These are phyloP conservation scores for Russula sp. DNA, from an alignment of 768 basidiomycete species.

Conservation along the genomic window DNA sequence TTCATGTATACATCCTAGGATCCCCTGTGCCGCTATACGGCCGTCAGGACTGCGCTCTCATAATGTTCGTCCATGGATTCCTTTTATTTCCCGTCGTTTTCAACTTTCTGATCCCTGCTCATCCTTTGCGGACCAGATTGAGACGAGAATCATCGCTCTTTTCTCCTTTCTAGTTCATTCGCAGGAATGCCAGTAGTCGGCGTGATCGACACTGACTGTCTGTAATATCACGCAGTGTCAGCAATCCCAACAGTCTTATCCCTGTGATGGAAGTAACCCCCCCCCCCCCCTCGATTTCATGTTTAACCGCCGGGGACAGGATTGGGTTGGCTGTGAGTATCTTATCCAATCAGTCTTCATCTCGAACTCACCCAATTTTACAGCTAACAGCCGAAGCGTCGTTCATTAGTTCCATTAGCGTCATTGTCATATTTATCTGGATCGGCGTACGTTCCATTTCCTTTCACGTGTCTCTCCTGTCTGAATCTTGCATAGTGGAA, in stretches of 20 bases:
- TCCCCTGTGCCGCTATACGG: too few relatives aligned
- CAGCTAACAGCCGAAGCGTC: conserved; percentile 41
- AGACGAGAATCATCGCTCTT: not conserved
- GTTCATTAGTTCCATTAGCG: conserved; percentile 2
- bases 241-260: too few relatives aligned
- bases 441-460: conserved; percentile 18
- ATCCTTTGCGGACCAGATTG: not conserved
- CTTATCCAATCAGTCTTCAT: not conserved
- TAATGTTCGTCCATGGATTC: too few relatives aligned
- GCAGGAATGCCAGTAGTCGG: too few relatives aligned
- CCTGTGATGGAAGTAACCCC: too few relatives aligned
- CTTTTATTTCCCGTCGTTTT: not conserved
- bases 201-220: conserved; percentile 5
- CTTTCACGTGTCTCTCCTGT: not conserved
- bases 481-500: conserved; percentile 21
- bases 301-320: conserved; percentile 38
- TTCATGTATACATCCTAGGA: too few relatives aligned
- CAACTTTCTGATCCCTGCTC: not conserved
- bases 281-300: conserved; percentile 29
- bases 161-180: not conserved
- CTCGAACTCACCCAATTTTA: not conserved
- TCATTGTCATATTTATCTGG: not conserved
- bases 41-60: too few relatives aligned
- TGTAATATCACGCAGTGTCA: conserved; percentile 2
- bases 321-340: conserved; percentile 40